Base-by-base conservation (phyloP, 768 basidiomycete genomes). In the Lentinus brumalis region DNA sequence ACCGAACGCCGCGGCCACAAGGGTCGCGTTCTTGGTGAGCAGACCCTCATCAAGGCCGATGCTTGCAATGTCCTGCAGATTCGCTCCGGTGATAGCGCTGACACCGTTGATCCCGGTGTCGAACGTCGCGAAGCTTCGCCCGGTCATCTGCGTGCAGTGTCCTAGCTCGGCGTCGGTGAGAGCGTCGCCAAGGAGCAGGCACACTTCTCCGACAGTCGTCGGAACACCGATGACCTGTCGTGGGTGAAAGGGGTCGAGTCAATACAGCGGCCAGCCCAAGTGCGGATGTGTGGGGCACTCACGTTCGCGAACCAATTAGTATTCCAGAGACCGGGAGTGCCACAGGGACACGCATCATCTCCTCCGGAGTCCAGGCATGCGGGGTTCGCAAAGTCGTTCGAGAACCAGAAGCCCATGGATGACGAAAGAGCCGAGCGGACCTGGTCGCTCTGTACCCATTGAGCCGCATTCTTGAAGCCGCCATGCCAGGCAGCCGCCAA, bases 361-460 rank as follows among this genome's bases (percentile, higher is more conserved):
- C 86, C 86, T 15, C 86, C 87, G 0, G 70, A 73, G 66, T 82
- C 82, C 40, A 87, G 67, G 67, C 87, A 89, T 30, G 78, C 77
- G 0, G 73, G 59, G 56, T 81, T 77, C 26, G 80, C 78, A 66
- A 86, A 84, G 62, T 88, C 86, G 53, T 82, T 80, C 15, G 71
- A 66, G 56, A 88, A 88, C 87, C 87, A 89, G 66, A 79, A 77
- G 53, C 80, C 76, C 82, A 89, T 83, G 14, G 83, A 86, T 14
- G 69, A 64, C 3, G 78, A 76, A 14, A 83, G 79, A 30, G 76
- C 77, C 12, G 66, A 64, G 41, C 77, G 73, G 11, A 86, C 66
- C 1, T 67, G 60, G 5, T 74, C 57, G 60, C 79, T 73, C 51
- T 81, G 74, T 5, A 75, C 76, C 57, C 75, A 83, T 61, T 80